Evolutionary conservation across 2,329 filamentous ascomycete genomes (phyloP).

Genomic region (Colletotrichum paranaense): DNA sequence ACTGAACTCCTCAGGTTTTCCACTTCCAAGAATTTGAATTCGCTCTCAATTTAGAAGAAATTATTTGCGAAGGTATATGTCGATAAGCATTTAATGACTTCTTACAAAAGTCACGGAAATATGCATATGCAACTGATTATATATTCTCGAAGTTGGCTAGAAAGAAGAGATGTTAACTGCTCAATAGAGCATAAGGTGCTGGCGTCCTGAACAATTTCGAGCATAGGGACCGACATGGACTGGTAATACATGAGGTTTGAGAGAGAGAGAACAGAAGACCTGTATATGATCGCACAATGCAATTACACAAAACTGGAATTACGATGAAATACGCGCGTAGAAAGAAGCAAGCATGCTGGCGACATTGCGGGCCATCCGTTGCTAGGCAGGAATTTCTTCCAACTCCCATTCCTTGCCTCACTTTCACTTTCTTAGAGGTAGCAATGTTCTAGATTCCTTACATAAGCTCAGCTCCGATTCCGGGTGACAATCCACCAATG

Average conservation of each 20-base stretch:
- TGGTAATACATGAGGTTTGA: not conserved
- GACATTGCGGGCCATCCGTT: not conserved
- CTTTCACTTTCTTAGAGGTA: conserved; percentile 21
- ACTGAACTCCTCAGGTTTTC: not conserved
- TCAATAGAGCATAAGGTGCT: not conserved
- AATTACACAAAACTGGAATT: not conserved
- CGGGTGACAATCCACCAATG: conserved; percentile 25
- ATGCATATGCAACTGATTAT: not conserved
- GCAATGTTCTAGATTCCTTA: conserved; percentile 6
- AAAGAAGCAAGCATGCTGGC: not conserved
- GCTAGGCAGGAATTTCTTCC: not conserved
- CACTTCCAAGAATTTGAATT: not conserved
- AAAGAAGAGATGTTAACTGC: not conserved
- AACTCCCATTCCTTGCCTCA: not conserved
- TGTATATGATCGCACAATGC: not conserved
- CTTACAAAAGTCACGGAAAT: not conserved
- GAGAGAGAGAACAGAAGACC: not conserved
- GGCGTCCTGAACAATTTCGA: not conserved
- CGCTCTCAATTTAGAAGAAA: not conserved
- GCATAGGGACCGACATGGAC: not conserved
- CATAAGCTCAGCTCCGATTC: conserved; percentile 23
- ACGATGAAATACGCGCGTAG: not conserved
- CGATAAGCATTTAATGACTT: too few relatives aligned
- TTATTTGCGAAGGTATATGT: too few relatives aligned
- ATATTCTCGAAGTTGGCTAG: not conserved